A percentile compares a stretch with the other conserved stretches of the same genome.
These are phyloP conservation scores for Fusarium avenaceum DNA, from an alignment of 2,329 filamentous ascomycete genomes.

Conservation along the genomic window DNA sequence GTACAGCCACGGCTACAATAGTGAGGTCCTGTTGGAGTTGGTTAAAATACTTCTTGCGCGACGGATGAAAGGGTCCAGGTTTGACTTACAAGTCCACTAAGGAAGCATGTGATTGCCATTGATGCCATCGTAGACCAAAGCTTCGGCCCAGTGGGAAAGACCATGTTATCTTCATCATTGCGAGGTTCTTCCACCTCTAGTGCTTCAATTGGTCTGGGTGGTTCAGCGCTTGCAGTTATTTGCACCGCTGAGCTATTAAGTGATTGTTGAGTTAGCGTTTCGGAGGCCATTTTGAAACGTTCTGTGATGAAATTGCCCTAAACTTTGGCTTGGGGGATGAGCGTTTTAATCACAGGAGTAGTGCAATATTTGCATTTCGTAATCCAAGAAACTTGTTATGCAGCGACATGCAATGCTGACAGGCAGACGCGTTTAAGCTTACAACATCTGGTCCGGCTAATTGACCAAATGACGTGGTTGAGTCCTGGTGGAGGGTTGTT, in stretches of 20 bases:
- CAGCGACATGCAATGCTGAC: constrained; percentile 14
- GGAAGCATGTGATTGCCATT: constrained; percentile 41
- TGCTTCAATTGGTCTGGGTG: not conserved
- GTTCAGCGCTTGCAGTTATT: not conserved
- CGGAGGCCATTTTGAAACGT: constrained; percentile 16
- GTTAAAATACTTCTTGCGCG: rapidly evolving
- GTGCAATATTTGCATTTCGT: rapidly evolving
- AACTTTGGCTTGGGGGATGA: rapidly evolving
- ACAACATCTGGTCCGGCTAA: constrained; percentile 4
- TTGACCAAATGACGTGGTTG: constrained; percentile 7
- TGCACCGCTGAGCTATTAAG: not conserved
- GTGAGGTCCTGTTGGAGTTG: constrained; percentile 33
- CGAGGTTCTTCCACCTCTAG: constrained; percentile 26
- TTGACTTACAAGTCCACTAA: constrained; percentile 38
- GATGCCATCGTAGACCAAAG: constrained; percentile 47
- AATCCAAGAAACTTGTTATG: rapidly evolving
- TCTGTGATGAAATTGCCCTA: not conserved
- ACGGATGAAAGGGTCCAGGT: rapidly evolving
- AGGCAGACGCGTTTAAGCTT: constrained; percentile 9
- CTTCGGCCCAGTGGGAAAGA: constrained; percentile 38
- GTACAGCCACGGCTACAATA: constrained; percentile 42
- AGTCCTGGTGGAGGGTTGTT: not conserved
- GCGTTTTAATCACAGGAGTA: rapidly evolving
- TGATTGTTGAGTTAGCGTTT: not conserved
- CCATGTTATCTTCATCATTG: not conserved